Evolutionary conservation across 805 yeast species (phyloP), one percentile per base, ranked within the genome.

Genomic region (Pichia phayaonensis): DNA sequence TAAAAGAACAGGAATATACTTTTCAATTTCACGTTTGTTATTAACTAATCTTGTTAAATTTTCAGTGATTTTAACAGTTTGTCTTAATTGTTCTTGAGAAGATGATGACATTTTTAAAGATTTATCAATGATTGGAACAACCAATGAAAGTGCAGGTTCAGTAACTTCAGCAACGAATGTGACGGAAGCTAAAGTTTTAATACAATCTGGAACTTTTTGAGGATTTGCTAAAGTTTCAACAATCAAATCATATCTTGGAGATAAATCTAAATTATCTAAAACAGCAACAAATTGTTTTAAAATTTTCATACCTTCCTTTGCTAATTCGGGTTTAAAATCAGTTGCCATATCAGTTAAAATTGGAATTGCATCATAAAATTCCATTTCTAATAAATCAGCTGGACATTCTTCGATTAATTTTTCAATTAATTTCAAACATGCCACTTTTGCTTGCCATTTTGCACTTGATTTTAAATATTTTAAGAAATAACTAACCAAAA

Each of bases 131-230:
- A 90, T 90, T 44, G 99, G 99, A 44, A 88, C 97, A 62, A 92
- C 75, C 51, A 92, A 71, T 10, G 98, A 80, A 59, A 92, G 75
- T 4, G 95, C 95, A 6, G 98, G 95, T 72, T 90, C 98, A 16
- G 97, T 94, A 56, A 92, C 99, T 72, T 94, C 99, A 44, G 99
- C 96, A 46, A 92, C 98, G 67, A 92, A 92, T 0, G 99, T 94
- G 49, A 92, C 97, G 40, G 95, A 86, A 2, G 96, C 85, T 56
- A 92, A 77, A 42, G 92, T 80, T 69, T 85, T 87, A 67, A 92
- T 87, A 69, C 96, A 90, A 53, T 79, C 84, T 51, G 96, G 87
- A 46, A 92, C 95, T 64, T 86, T 86, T 56, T 76, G 75, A 50
- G 98, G 98, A 64, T 92, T 86, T 44, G 95, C 90, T 68, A 94